Conservation (phyloP, 1,284 basidiomycete genomes). For the Afroboletus lepidellus region DNA sequence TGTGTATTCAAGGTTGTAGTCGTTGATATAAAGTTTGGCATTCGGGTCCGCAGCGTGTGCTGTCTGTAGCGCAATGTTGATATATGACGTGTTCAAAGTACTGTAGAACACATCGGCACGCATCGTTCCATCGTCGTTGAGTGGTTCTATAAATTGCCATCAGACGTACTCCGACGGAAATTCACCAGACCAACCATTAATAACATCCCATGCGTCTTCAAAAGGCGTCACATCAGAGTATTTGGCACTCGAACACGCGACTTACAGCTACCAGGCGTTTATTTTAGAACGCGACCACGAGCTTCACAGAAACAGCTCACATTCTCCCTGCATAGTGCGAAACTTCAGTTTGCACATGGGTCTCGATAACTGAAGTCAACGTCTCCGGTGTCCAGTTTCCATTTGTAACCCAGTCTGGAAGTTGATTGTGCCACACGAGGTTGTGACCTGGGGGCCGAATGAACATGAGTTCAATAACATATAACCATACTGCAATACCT, state of each 20-base stretch:
- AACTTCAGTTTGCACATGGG: conserved; percentile 18
- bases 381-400: conserved; percentile 15
- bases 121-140: conserved; percentile 19
- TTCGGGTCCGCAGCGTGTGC: conserved; percentile 18
- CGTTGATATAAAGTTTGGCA: conserved; percentile 23
- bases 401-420: conserved; percentile 16
- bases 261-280: conserved; percentile 15
- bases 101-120: conserved; percentile 16
- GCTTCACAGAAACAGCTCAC: conserved; percentile 4
- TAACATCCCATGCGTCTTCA: conserved; percentile 24
- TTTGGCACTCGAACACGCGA: not conserved
- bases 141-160: conserved; percentile 11
- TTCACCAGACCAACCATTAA: conserved; percentile 16
- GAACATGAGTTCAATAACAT: not conserved
- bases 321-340: conserved; percentile 13
- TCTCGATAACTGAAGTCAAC: conserved; percentile 21
- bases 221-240: not conserved
- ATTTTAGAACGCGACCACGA: not conserved
- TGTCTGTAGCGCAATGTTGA: conserved; percentile 14
- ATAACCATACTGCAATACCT: conserved; percentile 11
- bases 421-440: conserved; percentile 16
- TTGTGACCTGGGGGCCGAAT: conserved; percentile 15
- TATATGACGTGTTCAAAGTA: conserved; percentile 14
- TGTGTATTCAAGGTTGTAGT: conserved; percentile 18
- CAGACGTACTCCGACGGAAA: not conserved